Evolutionary conservation across 257 asterid species (phyloP).

Genomic region (Phtheirospermum japonicum): DNA sequence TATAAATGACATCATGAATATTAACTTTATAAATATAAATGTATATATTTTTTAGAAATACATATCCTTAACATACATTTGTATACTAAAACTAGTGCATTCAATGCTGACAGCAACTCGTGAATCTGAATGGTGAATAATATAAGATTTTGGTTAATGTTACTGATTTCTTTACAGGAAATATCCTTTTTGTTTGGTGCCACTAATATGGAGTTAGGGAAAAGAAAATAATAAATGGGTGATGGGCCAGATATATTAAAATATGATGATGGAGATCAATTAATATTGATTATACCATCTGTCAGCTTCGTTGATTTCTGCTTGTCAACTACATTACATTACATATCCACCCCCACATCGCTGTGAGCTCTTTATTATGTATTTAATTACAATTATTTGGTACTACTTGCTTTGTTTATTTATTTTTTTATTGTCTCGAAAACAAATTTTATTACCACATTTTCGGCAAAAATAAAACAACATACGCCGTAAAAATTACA

Average conservation of each 20-base stretch:
- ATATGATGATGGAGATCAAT: constrained; percentile 18
- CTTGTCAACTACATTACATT: constrained; percentile 29
- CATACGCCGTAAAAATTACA: no score
- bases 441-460: neutral
- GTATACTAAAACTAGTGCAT: no score
- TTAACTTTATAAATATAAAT: no score
- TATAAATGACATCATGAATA: no score
- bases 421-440: neutral
- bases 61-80: no score
- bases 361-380: neutral
- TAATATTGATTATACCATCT: constrained; percentile 19
- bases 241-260: constrained; percentile 19
- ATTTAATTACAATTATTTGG: constrained; percentile 19
- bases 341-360: constrained; percentile 19
- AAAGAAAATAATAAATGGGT: no score
- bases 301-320: constrained; percentile 31
- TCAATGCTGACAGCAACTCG: neutral
- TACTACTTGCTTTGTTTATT: constrained; percentile 3
- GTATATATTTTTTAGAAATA: no score
- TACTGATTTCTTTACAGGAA: neutral
- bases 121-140: neutral
- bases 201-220: neutral
- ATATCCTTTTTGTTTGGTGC: neutral
- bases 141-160: neutral
- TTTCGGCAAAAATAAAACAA: neutral